These are phyloP conservation scores for Misopates orontium DNA, from an alignment of 257 asterid genomes.

Conservation along the genomic window DNA sequence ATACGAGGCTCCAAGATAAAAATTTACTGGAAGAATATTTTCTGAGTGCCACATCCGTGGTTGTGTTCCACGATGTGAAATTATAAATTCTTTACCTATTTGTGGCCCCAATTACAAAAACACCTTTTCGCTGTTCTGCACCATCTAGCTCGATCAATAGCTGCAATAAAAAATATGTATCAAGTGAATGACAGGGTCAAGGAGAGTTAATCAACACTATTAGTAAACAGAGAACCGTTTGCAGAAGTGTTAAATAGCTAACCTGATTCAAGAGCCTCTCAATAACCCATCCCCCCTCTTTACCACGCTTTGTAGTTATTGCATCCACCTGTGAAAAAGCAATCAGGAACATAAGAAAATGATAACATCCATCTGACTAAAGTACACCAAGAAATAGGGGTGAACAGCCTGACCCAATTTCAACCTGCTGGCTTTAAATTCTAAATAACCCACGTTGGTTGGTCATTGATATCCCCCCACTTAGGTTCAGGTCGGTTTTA, in stretches of 20 bases:
- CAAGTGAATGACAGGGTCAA: slow-evolving; percentile 19
- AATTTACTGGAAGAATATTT: too few species aligned
- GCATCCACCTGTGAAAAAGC: slow-evolving; percentile 65
- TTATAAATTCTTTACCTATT: slow-evolving; percentile 54
- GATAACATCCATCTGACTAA: slow-evolving; percentile 6
- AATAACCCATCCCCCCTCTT: slow-evolving; percentile 83
- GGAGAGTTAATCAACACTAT: neutral
- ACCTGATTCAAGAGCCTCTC: slow-evolving; percentile 80
- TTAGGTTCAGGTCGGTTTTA: too few species aligned
- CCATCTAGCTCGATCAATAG: slow-evolving; percentile 85
- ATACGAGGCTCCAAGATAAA: neutral
- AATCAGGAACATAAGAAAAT: slow-evolving; percentile 1
- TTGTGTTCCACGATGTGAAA: slow-evolving; percentile 1
- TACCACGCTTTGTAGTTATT: slow-evolving; percentile 69
- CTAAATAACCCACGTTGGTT: too few species aligned
- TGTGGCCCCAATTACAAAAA: slow-evolving; percentile 88
- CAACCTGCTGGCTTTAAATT: too few species aligned
- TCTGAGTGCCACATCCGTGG: neutral
- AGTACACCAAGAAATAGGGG: neutral
- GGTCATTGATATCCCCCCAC: too few species aligned
- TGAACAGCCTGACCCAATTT: neutral
- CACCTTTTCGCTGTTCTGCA: slow-evolving; percentile 68
- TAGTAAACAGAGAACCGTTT: neutral
- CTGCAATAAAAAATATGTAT: slow-evolving; percentile 43
- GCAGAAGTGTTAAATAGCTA: slow-evolving; percentile 13